Evolutionary conservation across 2,329 filamentous ascomycete genomes (phyloP).

Genomic region (Aspergillus ibericus): DNA sequence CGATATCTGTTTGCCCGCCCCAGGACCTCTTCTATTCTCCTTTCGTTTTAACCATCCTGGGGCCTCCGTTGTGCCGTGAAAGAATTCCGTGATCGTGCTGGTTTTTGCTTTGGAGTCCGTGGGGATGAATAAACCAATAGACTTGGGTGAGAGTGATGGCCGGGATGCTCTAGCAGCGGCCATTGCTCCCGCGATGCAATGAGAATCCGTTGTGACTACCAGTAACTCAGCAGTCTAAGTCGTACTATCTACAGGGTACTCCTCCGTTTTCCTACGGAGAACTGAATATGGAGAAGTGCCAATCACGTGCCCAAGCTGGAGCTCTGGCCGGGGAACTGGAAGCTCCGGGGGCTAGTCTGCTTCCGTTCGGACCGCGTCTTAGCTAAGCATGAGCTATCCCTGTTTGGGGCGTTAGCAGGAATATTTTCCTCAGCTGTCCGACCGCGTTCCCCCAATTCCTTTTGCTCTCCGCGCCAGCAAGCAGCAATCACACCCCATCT

Average conservation of each 20-base stretch:
- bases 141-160: not conserved
- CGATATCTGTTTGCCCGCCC: not conserved
- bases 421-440: slow-evolving; percentile 9
- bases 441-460: slow-evolving; percentile 3
- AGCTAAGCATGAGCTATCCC: slow-evolving; percentile 6
- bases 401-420: slow-evolving; percentile 4
- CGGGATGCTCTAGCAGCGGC: not conserved
- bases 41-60: not conserved
- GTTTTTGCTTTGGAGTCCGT: not conserved
- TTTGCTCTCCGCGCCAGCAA: slow-evolving; percentile 10
- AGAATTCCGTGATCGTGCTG: not conserved
- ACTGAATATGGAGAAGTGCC: not conserved
- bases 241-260: too few species aligned
- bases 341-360: not conserved
- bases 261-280: not conserved
- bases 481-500: not conserved
- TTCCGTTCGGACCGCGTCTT: slow-evolving; percentile 2
- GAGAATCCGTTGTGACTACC: too few species aligned
- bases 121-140: not conserved
- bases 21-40: not conserved
- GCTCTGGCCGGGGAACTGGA: not conserved
- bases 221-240: too few species aligned
- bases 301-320: slow-evolving; percentile 1
- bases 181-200: not conserved
- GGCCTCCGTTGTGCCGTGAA: not conserved